phyloP scores from a whole-genome alignment of 495 filamentous ascomycete species.

The Hyphodiscus hymeniophilus region DNA sequence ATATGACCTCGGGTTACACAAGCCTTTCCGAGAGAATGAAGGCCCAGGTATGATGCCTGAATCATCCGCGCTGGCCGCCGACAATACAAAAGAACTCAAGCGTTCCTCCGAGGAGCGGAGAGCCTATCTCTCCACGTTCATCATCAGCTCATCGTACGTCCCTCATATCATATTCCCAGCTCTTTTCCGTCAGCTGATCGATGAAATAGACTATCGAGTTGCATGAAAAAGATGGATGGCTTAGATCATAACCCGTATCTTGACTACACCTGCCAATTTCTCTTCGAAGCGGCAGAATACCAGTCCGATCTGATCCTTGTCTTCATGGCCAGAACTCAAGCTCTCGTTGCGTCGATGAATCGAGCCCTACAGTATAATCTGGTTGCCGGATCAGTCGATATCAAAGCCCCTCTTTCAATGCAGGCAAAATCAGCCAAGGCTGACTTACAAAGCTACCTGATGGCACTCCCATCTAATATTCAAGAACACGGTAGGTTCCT shows the following conservation, averaged over 20 bases:
- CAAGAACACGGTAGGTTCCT: conserved; percentile 9
- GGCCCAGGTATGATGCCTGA: conserved; percentile 5
- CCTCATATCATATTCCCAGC: neutral
- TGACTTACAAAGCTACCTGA: conserved; percentile 8
- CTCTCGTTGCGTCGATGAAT: neutral
- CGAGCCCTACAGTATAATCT: neutral
- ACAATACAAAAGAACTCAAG: conserved; percentile 1
- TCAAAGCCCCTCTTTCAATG: conserved; percentile 16
- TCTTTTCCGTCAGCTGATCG: neutral
- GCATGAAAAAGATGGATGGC: conserved; percentile 5
- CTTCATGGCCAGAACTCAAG: neutral
- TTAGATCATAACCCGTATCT: conserved; percentile 6
- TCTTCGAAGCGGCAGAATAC: conserved; percentile 1
- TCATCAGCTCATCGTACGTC: conserved; percentile 11
- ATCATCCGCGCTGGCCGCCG: neutral
- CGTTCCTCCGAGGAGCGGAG: conserved; percentile 12
- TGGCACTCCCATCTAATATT: conserved; percentile 1
- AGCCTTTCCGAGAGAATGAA: conserved; percentile 7
- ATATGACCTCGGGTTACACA: conserved; percentile 15
- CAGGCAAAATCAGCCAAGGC: conserved; percentile 3
- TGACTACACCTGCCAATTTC: conserved; percentile 2
- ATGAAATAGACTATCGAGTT: neutral
- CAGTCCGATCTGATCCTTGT: conserved; percentile 9
- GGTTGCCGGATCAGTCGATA: neutral
- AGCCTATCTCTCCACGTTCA: conserved; percentile 11